phyloP scores from a whole-genome alignment of 2,329 filamentous ascomycete genomes.

The Xylariaceae sp. region DNA sequence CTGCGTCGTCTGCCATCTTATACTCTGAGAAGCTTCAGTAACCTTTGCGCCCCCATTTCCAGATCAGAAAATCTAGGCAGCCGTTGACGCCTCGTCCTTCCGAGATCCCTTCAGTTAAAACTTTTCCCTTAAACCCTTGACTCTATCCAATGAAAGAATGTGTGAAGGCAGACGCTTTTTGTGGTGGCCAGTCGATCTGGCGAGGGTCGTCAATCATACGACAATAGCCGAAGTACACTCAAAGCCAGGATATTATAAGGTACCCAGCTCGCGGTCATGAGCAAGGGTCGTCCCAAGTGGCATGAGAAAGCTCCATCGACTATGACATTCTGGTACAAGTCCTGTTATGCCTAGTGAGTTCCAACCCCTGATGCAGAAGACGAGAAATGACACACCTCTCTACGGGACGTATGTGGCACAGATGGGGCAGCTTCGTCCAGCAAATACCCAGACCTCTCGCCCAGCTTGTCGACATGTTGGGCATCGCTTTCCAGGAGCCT shows the following conservation, averaged over 20 bases:
- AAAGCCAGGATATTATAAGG: neutral
- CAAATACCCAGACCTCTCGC: constrained; percentile 21
- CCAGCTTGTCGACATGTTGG: constrained; percentile 19
- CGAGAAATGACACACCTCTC: neutral
- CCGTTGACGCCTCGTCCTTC: neutral
- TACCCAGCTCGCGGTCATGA: neutral
- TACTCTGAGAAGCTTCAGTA: neutral
- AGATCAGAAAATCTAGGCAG: neutral
- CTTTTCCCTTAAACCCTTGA: neutral
- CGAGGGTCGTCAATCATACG: too few relatives aligned
- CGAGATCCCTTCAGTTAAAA: neutral
- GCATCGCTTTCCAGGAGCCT: constrained; percentile 25
- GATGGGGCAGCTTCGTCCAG: constrained; percentile 24
- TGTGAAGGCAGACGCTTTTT: neutral
- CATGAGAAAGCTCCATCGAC: neutral
- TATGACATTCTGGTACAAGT: neutral
- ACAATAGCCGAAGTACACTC: neutral
- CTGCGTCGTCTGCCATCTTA: neutral
- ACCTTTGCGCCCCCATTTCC: neutral
- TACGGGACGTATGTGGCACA: constrained; percentile 25
- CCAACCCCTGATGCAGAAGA: neutral
- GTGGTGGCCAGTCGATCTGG: neutral
- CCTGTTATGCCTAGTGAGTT: neutral
- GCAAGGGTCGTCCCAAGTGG: neutral
- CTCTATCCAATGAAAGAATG: neutral